Conservation (phyloP, 2,329 filamentous ascomycete genomes). For the Pseudogymnoascus sp. region DNA sequence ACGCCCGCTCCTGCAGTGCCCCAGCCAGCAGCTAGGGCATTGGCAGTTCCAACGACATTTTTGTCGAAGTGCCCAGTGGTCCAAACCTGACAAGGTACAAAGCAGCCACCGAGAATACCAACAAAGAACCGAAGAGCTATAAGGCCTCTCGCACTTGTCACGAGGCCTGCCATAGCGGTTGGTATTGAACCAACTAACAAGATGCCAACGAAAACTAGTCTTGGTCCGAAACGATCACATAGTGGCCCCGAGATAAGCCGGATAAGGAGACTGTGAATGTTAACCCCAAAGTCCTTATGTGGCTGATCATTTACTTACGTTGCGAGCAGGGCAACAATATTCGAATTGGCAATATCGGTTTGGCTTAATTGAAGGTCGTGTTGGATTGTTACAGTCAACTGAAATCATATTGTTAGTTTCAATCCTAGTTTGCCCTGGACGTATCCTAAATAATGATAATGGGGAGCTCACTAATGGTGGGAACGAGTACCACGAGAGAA, state of each 20-base stretch:
- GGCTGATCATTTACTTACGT: constrained; percentile 39
- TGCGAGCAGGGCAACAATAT: constrained; percentile 69
- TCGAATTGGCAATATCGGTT: constrained; percentile 72
- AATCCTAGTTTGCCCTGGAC: neutral
- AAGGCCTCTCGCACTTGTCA: constrained; percentile 58
- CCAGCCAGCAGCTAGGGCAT: constrained; percentile 71
- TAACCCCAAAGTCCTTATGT: constrained; percentile 4
- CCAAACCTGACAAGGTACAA: constrained; percentile 83
- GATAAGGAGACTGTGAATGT: constrained; percentile 48
- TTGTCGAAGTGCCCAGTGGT: constrained; percentile 86
- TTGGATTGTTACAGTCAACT: constrained; percentile 68
- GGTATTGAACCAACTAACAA: constrained; percentile 71
- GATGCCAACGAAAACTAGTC: constrained; percentile 65
- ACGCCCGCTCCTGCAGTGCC: constrained; percentile 81
- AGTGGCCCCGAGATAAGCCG: constrained; percentile 68
- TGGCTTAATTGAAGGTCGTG: constrained; percentile 63
- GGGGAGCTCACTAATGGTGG: neutral
- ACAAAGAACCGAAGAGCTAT: constrained; percentile 68
- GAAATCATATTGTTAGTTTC: constrained; percentile 3
- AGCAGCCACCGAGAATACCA: constrained; percentile 65
- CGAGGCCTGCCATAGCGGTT: constrained; percentile 69
- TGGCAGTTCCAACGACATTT: constrained; percentile 78
- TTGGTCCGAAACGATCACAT: constrained; percentile 75
- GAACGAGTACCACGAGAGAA: constrained; percentile 52
- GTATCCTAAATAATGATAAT: neutral